Percentiles rank a stretch among this genome's conserved stretches.
Conservation (phyloP, 2,329 filamentous ascomycete genomes). For the Colletotrichum coccodes region DNA sequence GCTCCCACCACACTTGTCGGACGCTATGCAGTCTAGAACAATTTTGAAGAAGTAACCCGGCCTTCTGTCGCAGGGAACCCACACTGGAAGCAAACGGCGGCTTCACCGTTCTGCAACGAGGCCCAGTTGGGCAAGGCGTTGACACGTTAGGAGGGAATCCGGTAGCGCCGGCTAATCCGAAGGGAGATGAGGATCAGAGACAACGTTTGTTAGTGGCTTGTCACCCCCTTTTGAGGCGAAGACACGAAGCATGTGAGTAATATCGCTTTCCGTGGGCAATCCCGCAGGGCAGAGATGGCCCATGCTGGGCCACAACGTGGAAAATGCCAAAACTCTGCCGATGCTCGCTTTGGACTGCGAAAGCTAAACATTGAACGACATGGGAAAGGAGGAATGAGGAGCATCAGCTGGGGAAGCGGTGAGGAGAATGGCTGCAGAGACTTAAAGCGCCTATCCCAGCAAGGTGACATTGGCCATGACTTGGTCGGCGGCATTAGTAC, state of each 20-base stretch:
- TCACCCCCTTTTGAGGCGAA: background rate
- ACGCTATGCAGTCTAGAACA: conserved; percentile 6
- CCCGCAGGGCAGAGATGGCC: background rate
- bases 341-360: background rate
- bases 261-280: background rate
- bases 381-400: background rate
- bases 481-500: background rate
- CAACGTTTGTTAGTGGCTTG: background rate
- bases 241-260: conserved; percentile 11
- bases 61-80: conserved; percentile 15
- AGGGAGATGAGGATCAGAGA: conserved; percentile 8
- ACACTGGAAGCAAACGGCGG: conserved; percentile 20
- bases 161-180: conserved; percentile 7
- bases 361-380: conserved; percentile 15
- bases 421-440: background rate
- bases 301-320: conserved; percentile 3
- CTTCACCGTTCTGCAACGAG: conserved; percentile 18
- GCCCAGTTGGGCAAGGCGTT: conserved; percentile 3
- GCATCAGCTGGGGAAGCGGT: background rate
- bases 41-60: background rate
- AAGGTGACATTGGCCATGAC: background rate
- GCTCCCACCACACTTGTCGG: background rate
- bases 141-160: background rate
- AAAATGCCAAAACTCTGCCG: conserved; percentile 9
- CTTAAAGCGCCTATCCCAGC: background rate